phyloP scores from a whole-genome alignment of 495 filamentous ascomycete genomes.

The Tuber melanosporum region DNA sequence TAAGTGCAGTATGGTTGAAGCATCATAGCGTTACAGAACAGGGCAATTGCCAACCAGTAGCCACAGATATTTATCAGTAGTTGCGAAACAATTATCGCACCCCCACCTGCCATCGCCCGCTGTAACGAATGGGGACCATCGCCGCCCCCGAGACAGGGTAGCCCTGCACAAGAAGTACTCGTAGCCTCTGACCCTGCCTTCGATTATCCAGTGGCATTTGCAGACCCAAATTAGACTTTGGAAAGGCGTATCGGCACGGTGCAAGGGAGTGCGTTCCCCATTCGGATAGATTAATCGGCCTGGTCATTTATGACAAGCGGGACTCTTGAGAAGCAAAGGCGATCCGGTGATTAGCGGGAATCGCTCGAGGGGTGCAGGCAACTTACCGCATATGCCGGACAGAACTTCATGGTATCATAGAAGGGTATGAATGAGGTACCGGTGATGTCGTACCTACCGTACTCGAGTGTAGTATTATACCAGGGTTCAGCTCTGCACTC shows the following conservation, averaged over 20 bases:
- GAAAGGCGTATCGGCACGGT: background rate
- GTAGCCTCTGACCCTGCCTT: background rate
- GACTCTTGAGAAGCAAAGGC: background rate
- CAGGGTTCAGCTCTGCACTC: background rate
- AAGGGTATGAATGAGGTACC: background rate
- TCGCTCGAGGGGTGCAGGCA: background rate
- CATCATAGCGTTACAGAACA: background rate
- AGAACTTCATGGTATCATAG: background rate
- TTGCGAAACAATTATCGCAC: background rate
- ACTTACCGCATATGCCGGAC: background rate
- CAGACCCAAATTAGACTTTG: background rate
- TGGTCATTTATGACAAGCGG: background rate
- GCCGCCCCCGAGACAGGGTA: background rate
- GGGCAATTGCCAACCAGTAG: background rate
- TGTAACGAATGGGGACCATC: background rate
- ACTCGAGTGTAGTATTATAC: background rate
- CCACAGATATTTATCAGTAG: background rate
- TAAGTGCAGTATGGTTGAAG: background rate
- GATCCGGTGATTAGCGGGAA: background rate
- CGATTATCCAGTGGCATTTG: background rate
- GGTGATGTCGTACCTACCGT: background rate
- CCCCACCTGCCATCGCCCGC: background rate
- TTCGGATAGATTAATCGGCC: background rate
- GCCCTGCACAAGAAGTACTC: background rate
- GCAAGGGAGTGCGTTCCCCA: background rate